These are phyloP conservation scores for Suhomyces chickasaworum DNA, from an alignment of 1,139 yeast species.

Conservation along the genomic window DNA sequence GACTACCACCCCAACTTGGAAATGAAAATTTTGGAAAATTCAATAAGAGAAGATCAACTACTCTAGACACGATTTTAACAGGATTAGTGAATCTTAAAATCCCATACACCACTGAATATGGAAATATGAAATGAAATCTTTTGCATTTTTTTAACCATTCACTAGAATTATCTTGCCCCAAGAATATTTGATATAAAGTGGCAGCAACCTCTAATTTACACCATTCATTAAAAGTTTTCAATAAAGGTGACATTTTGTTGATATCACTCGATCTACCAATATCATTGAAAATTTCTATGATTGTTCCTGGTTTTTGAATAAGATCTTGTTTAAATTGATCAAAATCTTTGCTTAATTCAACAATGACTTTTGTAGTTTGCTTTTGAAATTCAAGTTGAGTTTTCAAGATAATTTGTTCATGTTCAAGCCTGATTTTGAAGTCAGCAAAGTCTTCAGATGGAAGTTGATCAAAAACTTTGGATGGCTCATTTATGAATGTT, in stretches of 20 bases:
- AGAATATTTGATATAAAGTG: conserved; percentile 72
- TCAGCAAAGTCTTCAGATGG: conserved; percentile 53
- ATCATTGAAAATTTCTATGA: conserved; percentile 60
- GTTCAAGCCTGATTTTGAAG: conserved; percentile 53
- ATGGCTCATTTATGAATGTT: conserved; percentile 51
- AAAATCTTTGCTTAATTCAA: conserved; percentile 51
- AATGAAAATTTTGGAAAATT: conserved; percentile 54
- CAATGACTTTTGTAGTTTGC: conserved; percentile 51
- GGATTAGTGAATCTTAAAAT: conserved; percentile 84
- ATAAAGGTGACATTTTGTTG: conserved; percentile 65
- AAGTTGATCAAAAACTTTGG: conserved; percentile 28
- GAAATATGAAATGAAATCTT: conserved; percentile 72
- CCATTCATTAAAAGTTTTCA: conserved; percentile 77
- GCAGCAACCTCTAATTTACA: conserved; percentile 81
- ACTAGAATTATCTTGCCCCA: conserved; percentile 78
- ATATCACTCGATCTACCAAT: conserved; percentile 56
- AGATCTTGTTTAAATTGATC: conserved; percentile 57
- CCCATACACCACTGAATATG: conserved; percentile 73
- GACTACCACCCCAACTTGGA: conserved; percentile 24
- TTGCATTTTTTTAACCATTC: conserved; percentile 70
- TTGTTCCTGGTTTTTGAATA: conserved; percentile 48
- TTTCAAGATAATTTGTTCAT: conserved; percentile 59
- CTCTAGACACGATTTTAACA: conserved; percentile 72
- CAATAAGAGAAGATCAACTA: conserved; percentile 77
- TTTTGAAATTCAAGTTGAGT: conserved; percentile 77